Conservation (phyloP, 345 rosid species). For the Litchi chinensis region DNA sequence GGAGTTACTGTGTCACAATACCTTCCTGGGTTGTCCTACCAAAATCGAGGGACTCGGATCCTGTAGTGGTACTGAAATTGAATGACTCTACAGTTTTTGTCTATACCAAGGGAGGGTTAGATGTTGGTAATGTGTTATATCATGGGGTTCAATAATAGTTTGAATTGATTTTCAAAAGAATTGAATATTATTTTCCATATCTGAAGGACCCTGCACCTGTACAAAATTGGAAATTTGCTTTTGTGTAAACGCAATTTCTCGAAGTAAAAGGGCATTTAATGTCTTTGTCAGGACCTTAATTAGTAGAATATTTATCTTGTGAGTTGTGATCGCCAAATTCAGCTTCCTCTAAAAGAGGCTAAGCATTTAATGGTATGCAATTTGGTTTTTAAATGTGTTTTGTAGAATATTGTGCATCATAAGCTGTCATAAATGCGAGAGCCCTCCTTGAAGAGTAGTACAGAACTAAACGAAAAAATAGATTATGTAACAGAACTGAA, state of each 20-base stretch:
- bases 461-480: neutral
- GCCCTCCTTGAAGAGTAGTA: neutral
- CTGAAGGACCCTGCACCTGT: neutral
- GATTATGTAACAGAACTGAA: neutral
- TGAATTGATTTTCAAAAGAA: neutral
- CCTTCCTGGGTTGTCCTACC: conserved; percentile 93
- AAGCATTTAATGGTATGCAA: neutral
- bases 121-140: conserved; percentile 26
- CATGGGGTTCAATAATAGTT: conserved; percentile 16
- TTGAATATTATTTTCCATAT: neutral
- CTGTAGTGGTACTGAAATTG: conserved; percentile 81
- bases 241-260: neutral
- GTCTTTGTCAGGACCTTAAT: neutral
- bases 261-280: neutral
- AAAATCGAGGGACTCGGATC: conserved; percentile 90
- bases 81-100: conserved; percentile 31
- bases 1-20: conserved; percentile 93
- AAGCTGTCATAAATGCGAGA: neutral
- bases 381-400: neutral
- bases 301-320: neutral
- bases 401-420: neutral
- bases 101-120: conserved; percentile 31
- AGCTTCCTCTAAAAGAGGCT: neutral
- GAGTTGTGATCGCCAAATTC: neutral
- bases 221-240: neutral